Evolutionary conservation across 2,329 filamentous ascomycete genomes (phyloP).

Genomic region (Mycosphaerella sp.): DNA sequence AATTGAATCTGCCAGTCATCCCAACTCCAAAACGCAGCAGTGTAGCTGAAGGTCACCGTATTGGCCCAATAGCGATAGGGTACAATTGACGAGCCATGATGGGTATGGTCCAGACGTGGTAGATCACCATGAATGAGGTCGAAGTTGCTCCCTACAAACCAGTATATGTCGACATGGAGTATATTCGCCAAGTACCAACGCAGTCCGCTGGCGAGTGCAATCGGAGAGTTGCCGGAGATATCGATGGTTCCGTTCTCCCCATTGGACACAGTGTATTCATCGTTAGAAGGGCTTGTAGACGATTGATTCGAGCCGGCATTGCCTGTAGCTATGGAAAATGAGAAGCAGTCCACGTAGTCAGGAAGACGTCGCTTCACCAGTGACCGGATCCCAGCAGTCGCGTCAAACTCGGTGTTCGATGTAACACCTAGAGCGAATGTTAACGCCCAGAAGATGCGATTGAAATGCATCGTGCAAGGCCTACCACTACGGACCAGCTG

Average conservation of each 20-base stretch:
- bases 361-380: slow-evolving; percentile 10
- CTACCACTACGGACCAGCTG: background rate
- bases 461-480: background rate
- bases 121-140: slow-evolving; percentile 33
- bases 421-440: background rate
- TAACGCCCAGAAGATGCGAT: background rate
- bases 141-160: slow-evolving; percentile 43
- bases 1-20: slow-evolving; percentile 49
- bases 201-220: slow-evolving; percentile 30
- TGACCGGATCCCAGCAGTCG: slow-evolving; percentile 3
- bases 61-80: slow-evolving; percentile 49
- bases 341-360: slow-evolving; percentile 6
- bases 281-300: slow-evolving; percentile 7
- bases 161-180: slow-evolving; percentile 44
- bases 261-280: slow-evolving; percentile 21
- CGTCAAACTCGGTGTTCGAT: no score
- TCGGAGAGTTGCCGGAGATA: slow-evolving; percentile 20
- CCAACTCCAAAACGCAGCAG: slow-evolving; percentile 49
- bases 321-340: background rate
- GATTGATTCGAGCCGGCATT: background rate
- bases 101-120: slow-evolving; percentile 30
- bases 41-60: slow-evolving; percentile 51
- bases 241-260: slow-evolving; percentile 18
- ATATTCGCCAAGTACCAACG: slow-evolving; percentile 41
- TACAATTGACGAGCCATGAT: slow-evolving; percentile 40